Percentiles rank a stretch among this genome's conserved stretches.
phyloP scores from a whole-genome alignment of 495 filamentous ascomycete genomes.

The Daldinia caldariorum region DNA sequence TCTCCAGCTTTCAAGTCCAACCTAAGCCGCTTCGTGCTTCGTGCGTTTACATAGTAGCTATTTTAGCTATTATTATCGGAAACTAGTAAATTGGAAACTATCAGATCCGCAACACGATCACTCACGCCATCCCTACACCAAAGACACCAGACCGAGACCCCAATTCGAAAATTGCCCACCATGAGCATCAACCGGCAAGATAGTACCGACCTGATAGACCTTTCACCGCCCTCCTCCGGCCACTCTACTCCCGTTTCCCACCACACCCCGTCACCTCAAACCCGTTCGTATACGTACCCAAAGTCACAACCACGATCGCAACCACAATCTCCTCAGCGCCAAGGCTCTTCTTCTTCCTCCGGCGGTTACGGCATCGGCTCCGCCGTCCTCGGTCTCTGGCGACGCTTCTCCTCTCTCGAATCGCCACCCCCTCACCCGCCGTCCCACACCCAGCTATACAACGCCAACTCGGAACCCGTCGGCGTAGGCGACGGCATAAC shows the following conservation, averaged over 20 bases:
- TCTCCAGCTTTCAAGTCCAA: constrained; percentile 15
- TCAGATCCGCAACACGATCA: constrained; percentile 34
- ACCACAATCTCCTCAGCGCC: constrained; percentile 32
- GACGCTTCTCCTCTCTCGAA: constrained; percentile 48
- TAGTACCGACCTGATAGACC: constrained; percentile 35
- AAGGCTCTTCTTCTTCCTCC: constrained; percentile 31
- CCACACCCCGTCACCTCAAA: constrained; percentile 1
- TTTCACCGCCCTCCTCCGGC: constrained; percentile 40
- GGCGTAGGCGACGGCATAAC: constrained; percentile 49
- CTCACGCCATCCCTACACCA: constrained; percentile 5
- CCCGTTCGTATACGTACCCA: constrained; percentile 6
- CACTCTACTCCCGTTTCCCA: constrained; percentile 23
- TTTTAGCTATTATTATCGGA: constrained; percentile 3
- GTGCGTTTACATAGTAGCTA: constrained; percentile 1
- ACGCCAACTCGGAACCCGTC: constrained; percentile 26
- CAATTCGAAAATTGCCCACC: not conserved
- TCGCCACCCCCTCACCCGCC: constrained; percentile 40
- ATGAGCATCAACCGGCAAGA: constrained; percentile 32
- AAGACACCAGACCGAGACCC: constrained; percentile 8
- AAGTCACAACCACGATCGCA: constrained; percentile 26
- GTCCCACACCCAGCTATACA: constrained; percentile 41
- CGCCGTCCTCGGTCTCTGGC: constrained; percentile 46
- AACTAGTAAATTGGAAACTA: constrained; percentile 10
- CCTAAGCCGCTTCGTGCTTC: too few species aligned
- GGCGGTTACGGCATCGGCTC: constrained; percentile 44